Evolutionary conservation across 1,284 basidiomycete species (phyloP).

Genomic region (Trichosporon coremiiforme): DNA sequence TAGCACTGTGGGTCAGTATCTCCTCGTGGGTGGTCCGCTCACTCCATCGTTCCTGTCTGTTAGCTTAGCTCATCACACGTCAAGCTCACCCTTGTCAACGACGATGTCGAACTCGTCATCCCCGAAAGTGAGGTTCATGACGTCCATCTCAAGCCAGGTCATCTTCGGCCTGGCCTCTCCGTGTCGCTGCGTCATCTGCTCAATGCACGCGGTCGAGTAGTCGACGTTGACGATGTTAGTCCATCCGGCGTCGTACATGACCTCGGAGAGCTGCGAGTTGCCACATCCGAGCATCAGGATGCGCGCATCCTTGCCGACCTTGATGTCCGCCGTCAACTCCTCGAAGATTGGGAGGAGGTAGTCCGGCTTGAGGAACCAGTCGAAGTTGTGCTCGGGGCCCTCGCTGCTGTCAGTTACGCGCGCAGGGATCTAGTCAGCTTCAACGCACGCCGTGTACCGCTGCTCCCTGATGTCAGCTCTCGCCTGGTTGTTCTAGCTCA

Average conservation of each 20-base stretch:
- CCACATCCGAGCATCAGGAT: conserved; percentile 91
- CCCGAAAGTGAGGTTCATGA: conserved; percentile 70
- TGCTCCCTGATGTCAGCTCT: conserved; percentile 59
- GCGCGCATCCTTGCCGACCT: conserved; percentile 61
- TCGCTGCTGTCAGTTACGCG: conserved; percentile 52
- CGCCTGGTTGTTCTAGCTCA: conserved; percentile 49
- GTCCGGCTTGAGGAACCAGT: conserved; percentile 62
- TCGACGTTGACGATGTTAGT: conserved; percentile 81
- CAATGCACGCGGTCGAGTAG: conserved; percentile 77
- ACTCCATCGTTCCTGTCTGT: conserved; percentile 77
- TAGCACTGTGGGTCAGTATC: conserved; percentile 59
- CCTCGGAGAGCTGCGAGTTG: conserved; percentile 68
- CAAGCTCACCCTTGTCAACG: conserved; percentile 75
- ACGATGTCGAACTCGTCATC: conserved; percentile 77
- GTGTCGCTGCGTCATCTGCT: conserved; percentile 74
- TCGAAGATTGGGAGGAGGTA: conserved; percentile 53
- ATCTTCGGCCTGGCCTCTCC: conserved; percentile 65
- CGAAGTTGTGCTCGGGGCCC: conserved; percentile 67
- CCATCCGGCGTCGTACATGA: conserved; percentile 87
- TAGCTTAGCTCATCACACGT: conserved; percentile 1
- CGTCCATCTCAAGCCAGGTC: conserved; percentile 88
- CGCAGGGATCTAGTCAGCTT: no score
- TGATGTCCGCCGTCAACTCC: conserved; percentile 37
- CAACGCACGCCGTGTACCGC: conserved; percentile 66
- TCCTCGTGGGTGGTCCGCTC: neutral